A percentile compares a stretch with the other conserved stretches of the same genome.
These are phyloP conservation scores for Candida odintsovae DNA, from an alignment of 805 yeast species.

Conservation along the genomic window DNA sequence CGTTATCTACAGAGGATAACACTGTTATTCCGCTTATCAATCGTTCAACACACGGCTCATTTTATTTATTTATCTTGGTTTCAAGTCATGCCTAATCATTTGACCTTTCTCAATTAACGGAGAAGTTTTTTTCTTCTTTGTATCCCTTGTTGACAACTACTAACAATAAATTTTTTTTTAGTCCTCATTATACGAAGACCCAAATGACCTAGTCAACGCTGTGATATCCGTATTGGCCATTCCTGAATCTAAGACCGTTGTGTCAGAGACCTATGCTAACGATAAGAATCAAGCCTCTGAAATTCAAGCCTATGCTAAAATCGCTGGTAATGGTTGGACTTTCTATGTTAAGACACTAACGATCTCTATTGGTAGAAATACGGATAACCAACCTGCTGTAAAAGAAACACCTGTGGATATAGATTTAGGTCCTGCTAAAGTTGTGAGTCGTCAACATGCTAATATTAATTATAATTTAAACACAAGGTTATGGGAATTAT, in stretches of 20 bases:
- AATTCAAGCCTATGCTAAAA: constrained; percentile 97
- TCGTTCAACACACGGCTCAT: no score
- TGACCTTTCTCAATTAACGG: background rate
- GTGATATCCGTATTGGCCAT: constrained; percentile 63
- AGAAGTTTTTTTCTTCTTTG: background rate
- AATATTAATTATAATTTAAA: constrained; percentile 69
- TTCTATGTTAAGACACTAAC: constrained; percentile 77
- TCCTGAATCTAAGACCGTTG: constrained; percentile 75
- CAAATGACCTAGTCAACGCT: constrained; percentile 61
- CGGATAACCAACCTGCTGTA: constrained; percentile 29
- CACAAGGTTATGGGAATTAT: constrained; percentile 79
- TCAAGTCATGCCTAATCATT: background rate
- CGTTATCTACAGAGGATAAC: no score
- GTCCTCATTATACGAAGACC: constrained; percentile 41
- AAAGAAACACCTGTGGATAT: constrained; percentile 49
- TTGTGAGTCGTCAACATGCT: constrained; percentile 92
- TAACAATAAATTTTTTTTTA: background rate
- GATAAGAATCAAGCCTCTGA: constrained; percentile 58
- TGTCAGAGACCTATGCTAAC: constrained; percentile 67
- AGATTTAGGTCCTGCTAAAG: constrained; percentile 95
- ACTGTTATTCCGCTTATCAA: no score
- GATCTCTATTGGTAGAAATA: constrained; percentile 82
- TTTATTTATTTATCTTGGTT: no score
- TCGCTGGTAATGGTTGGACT: constrained; percentile 92
- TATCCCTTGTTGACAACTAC: background rate